These are phyloP conservation scores for Collybia nuda DNA, from an alignment of 768 basidiomycete genomes.

Conservation along the genomic window DNA sequence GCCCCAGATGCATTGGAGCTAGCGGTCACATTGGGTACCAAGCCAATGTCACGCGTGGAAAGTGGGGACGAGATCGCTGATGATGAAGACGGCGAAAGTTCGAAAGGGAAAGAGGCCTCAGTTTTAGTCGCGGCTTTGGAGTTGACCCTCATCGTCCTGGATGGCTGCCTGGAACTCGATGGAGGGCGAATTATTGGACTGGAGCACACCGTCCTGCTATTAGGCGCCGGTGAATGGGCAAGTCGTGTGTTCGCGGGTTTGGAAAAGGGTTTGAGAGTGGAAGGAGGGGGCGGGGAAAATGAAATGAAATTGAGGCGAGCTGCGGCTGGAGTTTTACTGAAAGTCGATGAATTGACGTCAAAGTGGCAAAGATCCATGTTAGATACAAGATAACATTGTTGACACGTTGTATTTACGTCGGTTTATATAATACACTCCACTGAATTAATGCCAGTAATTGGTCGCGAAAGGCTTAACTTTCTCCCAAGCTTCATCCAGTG, in stretches of 20 bases:
- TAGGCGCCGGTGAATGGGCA: slow-evolving; percentile 83
- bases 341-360: slow-evolving; percentile 69
- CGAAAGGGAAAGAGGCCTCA: slow-evolving; percentile 59
- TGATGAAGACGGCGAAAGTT: slow-evolving; percentile 25
- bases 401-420: no score
- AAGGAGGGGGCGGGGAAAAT: slow-evolving; percentile 65
- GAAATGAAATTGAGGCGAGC: slow-evolving; percentile 63
- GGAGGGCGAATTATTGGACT: slow-evolving; percentile 71
- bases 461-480: slow-evolving; percentile 33
- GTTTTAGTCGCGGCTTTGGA: slow-evolving; percentile 78
- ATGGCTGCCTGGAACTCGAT: slow-evolving; percentile 75
- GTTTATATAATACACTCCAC: background rate
- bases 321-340: slow-evolving; percentile 79
- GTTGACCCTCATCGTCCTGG: slow-evolving; percentile 72
- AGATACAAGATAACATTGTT: slow-evolving; percentile 25
- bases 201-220: slow-evolving; percentile 70
- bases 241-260: slow-evolving; percentile 59
- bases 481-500: slow-evolving; percentile 39
- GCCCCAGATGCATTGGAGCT: slow-evolving; percentile 84
- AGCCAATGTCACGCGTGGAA: slow-evolving; percentile 50
- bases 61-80: slow-evolving; percentile 32
- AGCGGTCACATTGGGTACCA: slow-evolving; percentile 75
- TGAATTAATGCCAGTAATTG: slow-evolving; percentile 23
- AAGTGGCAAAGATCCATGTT: slow-evolving; percentile 71
- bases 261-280: slow-evolving; percentile 61